Conservation (phyloP, 2,329 filamentous ascomycete species). For the Sporothrix dimorphospora region DNA sequence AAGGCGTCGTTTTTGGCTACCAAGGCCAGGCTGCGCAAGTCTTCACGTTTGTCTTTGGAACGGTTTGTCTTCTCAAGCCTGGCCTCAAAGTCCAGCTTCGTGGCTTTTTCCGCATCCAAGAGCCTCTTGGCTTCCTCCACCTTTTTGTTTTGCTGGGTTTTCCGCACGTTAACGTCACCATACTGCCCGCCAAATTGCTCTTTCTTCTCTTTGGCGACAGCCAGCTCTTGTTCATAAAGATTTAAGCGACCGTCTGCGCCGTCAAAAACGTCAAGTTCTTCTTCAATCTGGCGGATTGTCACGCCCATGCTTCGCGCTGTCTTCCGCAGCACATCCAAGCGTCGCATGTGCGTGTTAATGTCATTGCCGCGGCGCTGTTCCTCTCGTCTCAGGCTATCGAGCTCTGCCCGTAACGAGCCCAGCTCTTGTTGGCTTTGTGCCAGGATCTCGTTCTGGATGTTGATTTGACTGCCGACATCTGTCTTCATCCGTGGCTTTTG, state of each 20-base stretch:
- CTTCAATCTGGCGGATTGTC: slow-evolving; percentile 54
- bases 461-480: slow-evolving; percentile 69
- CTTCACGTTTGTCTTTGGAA: slow-evolving; percentile 54
- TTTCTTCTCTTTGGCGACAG: slow-evolving; percentile 50
- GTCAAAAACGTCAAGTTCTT: slow-evolving; percentile 67
- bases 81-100: slow-evolving; percentile 46
- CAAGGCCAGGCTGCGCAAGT: slow-evolving; percentile 57
- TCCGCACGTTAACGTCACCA: slow-evolving; percentile 54
- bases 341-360: slow-evolving; percentile 53
- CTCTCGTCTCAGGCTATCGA: slow-evolving; percentile 51
- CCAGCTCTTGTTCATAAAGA: slow-evolving; percentile 60
- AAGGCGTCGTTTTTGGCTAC: slow-evolving; percentile 65
- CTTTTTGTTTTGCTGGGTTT: slow-evolving; percentile 51
- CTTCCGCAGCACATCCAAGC: slow-evolving; percentile 50
- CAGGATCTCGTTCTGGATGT: slow-evolving; percentile 53
- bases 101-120: slow-evolving; percentile 40
- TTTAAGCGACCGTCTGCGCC: slow-evolving; percentile 70
- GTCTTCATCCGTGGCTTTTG: slow-evolving; percentile 75
- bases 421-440: slow-evolving; percentile 60
- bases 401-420: slow-evolving; percentile 53
- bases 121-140: slow-evolving; percentile 47
- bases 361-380: slow-evolving; percentile 54
- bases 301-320: slow-evolving; percentile 64
- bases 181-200: slow-evolving; percentile 59
- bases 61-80: slow-evolving; percentile 59